Evolutionary conservation across 2,329 filamentous ascomycete genomes (phyloP).

Genomic region (Huntiella abstrusa): DNA sequence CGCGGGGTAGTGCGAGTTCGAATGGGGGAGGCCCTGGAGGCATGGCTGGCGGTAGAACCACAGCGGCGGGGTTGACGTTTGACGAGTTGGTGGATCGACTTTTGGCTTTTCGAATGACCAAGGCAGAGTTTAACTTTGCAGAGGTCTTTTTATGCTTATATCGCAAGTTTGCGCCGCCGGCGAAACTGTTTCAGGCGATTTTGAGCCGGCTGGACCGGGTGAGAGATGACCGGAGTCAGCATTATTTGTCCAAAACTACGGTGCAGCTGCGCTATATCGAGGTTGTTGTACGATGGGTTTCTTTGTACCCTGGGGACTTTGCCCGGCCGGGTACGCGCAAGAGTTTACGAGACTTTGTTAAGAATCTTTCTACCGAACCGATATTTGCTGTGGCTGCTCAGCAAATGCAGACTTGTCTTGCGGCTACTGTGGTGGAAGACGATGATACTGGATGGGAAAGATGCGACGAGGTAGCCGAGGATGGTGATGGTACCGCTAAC

Average conservation of each 20-base stretch:
- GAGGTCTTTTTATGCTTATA: slow-evolving; percentile 85
- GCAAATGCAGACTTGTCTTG: slow-evolving; percentile 66
- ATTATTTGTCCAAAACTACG: slow-evolving; percentile 58
- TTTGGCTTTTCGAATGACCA: slow-evolving; percentile 61
- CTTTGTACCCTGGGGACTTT: slow-evolving; percentile 82
- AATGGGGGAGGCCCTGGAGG: neutral
- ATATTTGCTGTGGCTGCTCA: slow-evolving; percentile 72
- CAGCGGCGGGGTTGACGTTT: slow-evolving; percentile 32
- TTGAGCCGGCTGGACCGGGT: slow-evolving; percentile 55
- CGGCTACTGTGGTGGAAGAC: slow-evolving; percentile 55
- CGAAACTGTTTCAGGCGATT: slow-evolving; percentile 58
- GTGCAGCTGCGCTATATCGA: slow-evolving; percentile 70
- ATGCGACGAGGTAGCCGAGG: slow-evolving; percentile 38
- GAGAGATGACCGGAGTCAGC: slow-evolving; percentile 44
- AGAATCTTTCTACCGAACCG: slow-evolving; percentile 52
- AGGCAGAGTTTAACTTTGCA: slow-evolving; percentile 73
- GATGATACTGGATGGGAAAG: slow-evolving; percentile 90
- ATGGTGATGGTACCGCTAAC: slow-evolving; percentile 16
- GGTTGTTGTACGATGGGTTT: slow-evolving; percentile 75
- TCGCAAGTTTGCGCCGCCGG: slow-evolving; percentile 76
- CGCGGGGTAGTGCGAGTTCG: slow-evolving; percentile 19
- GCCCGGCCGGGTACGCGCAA: slow-evolving; percentile 56
- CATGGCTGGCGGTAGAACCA: neutral
- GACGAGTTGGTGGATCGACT: slow-evolving; percentile 76
- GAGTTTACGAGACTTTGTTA: slow-evolving; percentile 56